phyloP scores from a whole-genome alignment of 2,329 filamentous ascomycete species.

The Paradendryphiella salina region DNA sequence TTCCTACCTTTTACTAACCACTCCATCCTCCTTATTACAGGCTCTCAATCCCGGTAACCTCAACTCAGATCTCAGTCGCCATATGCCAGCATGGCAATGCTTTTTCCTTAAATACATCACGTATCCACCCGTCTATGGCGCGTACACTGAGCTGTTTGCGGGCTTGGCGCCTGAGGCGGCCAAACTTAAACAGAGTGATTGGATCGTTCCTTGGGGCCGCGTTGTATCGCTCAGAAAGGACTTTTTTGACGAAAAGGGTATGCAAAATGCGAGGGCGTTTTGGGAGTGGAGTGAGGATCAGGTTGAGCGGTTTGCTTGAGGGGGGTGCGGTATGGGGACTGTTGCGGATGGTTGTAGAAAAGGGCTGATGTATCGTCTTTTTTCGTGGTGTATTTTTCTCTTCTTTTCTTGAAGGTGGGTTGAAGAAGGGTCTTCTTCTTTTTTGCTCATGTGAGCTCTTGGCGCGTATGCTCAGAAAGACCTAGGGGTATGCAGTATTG shows the following conservation, averaged over 20 bases:
- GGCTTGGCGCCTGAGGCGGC: constrained; percentile 23
- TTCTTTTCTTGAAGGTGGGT: too few species aligned
- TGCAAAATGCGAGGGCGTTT: constrained; percentile 46
- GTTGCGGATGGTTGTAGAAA: too few species aligned
- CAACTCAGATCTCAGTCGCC: constrained; percentile 39
- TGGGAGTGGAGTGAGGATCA: constrained; percentile 53
- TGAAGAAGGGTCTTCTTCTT: too few species aligned
- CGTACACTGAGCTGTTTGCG: constrained; percentile 34
- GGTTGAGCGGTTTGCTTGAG: constrained; percentile 21
- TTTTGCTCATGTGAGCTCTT: too few species aligned
- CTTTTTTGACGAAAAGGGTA: constrained; percentile 32
- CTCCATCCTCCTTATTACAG: neutral
- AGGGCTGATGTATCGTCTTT: too few species aligned
- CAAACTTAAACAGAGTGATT: constrained; percentile 38
- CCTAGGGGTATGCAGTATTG: too few species aligned
- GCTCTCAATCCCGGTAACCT: constrained; percentile 49
- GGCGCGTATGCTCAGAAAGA: too few species aligned
- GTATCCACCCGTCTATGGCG: constrained; percentile 26
- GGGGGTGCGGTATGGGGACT: too few species aligned
- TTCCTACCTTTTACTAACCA: neutral
- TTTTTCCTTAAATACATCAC: constrained; percentile 2
- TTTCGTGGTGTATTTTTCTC: too few species aligned
- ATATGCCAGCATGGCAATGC: constrained; percentile 16
- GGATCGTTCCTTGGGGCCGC: constrained; percentile 55
- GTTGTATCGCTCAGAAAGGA: constrained; percentile 19